These are phyloP conservation scores for Lodderomyces jiufengensis DNA, from an alignment of 1,139 yeast species.

Conservation along the genomic window DNA sequence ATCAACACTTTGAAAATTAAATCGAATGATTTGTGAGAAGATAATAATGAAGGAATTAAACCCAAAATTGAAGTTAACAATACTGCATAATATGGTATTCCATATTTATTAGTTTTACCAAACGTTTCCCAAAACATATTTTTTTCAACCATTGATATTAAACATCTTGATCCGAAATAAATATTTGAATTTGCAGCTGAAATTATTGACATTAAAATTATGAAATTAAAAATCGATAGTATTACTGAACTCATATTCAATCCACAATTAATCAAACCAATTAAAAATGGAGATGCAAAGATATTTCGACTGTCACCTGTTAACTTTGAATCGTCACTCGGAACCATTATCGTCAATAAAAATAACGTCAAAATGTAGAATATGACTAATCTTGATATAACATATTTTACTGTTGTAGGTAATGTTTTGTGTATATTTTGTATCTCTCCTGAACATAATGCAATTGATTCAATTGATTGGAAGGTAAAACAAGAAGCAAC, in stretches of 20 bases:
- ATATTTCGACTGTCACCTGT: conserved; percentile 7
- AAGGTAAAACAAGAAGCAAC: conserved; percentile 32
- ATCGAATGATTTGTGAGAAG: conserved; percentile 15
- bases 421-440: conserved; percentile 14
- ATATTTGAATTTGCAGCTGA: conserved; percentile 29
- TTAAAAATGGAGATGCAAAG: conserved; percentile 17
- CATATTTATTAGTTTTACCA: conserved; percentile 9
- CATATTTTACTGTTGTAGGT: conserved; percentile 16
- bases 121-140: conserved; percentile 9
- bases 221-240: conserved; percentile 17
- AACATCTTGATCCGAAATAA: conserved; percentile 24
- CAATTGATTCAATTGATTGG: conserved; percentile 38
- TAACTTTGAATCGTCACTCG: conserved; percentile 16
- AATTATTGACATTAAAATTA: conserved; percentile 20
- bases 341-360: conserved; percentile 17
- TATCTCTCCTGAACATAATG: conserved; percentile 23
- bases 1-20: conserved; percentile 17
- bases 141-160: conserved; percentile 18
- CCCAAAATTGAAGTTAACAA: conserved; percentile 20
- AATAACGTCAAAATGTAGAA: conserved; percentile 17
- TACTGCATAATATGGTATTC: conserved; percentile 21
- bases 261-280: conserved; percentile 14
- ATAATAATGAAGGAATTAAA: conserved; percentile 12
- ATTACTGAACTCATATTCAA: conserved; percentile 7
- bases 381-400: conserved; percentile 16